phyloP scores from a whole-genome alignment of 2,329 filamentous ascomycete species.

The Talaromyces verruculosus region DNA sequence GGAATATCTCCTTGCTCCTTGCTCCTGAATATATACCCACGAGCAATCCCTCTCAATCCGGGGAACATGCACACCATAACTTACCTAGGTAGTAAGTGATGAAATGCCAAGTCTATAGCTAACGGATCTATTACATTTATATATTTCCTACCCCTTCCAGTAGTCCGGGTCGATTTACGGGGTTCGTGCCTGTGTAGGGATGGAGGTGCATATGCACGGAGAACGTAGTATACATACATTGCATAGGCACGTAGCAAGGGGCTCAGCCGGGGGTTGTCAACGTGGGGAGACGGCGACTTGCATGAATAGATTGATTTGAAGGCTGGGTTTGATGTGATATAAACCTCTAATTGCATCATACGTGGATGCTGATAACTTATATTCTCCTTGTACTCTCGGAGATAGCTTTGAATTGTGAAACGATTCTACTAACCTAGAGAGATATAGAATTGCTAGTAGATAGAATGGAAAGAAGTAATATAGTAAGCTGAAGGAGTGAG shows the following conservation, averaged over 20 bases:
- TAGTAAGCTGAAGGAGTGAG: neutral
- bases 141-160: neutral
- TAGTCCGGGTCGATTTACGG: neutral
- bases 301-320: neutral
- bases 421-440: neutral
- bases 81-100: too few relatives aligned
- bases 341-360: neutral
- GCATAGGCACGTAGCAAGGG: conserved; percentile 3
- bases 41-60: neutral
- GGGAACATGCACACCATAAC: neutral
- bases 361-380: neutral
- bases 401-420: neutral
- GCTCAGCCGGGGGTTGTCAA: neutral
- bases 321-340: too few relatives aligned
- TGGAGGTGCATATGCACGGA: neutral
- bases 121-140: neutral
- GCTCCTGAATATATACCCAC: neutral
- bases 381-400: neutral
- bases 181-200: conserved; percentile 4
- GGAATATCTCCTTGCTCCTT: neutral
- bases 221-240: neutral
- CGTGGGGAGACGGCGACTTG: neutral
- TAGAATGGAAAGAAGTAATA: neutral
- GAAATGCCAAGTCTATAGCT: neutral
- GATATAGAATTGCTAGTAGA: neutral